These are phyloP conservation scores for Fusarium guadeloupense DNA, from an alignment of 2,329 filamentous ascomycete species.

Conservation along the genomic window DNA sequence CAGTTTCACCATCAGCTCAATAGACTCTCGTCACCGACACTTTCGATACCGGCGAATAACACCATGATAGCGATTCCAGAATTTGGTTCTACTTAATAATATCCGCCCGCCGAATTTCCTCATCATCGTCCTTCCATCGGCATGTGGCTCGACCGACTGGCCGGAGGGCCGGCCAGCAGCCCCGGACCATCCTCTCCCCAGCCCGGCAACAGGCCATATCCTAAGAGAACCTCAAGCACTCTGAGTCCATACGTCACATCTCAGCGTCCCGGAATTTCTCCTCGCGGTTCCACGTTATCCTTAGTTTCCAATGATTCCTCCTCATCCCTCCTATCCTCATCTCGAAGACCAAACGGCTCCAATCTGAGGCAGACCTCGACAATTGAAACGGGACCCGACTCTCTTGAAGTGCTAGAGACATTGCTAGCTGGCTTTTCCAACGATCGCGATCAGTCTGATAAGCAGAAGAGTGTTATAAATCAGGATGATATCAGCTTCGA, in stretches of 20 bases:
- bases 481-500: constrained; percentile 68
- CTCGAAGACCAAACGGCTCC: constrained; percentile 73
- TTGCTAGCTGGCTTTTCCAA: constrained; percentile 50
- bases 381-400: constrained; percentile 68
- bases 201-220: constrained; percentile 71
- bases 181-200: constrained; percentile 68
- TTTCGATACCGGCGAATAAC: constrained; percentile 9
- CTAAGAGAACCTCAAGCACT: constrained; percentile 72
- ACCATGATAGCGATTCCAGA: constrained; percentile 17
- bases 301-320: constrained; percentile 81
- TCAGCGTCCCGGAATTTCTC: constrained; percentile 72
- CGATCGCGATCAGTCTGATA: constrained; percentile 12
- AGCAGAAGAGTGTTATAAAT: constrained; percentile 45
- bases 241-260: constrained; percentile 75
- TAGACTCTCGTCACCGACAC: constrained; percentile 5
- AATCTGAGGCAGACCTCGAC: constrained; percentile 68
- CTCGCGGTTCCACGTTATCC: constrained; percentile 81
- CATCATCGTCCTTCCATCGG: constrained; percentile 37
- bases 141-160: constrained; percentile 94
- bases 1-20: constrained; percentile 27
- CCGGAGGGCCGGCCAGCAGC: constrained; percentile 69
- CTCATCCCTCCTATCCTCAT: constrained; percentile 73
- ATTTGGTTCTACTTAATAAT: constrained; percentile 9
- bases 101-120: background rate
- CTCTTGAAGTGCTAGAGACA: constrained; percentile 72